These are phyloP conservation scores for Syncephalis fuscata DNA, from an alignment of 371 early-diverging fungal genomes.

Conservation along the genomic window DNA sequence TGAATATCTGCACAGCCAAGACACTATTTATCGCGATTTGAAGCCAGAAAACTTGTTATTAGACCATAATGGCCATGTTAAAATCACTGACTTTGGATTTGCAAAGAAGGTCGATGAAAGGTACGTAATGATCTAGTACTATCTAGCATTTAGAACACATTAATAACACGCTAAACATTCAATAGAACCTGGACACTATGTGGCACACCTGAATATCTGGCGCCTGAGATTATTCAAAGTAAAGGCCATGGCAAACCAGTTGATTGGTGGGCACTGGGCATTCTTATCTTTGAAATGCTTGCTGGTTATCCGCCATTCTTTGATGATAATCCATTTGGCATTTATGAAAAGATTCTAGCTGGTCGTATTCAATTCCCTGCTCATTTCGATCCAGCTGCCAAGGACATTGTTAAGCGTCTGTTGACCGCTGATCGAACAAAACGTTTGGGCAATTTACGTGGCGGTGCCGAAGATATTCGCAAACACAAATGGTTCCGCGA, in stretches of 20 bases:
- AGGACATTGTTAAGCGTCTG: slow-evolving; percentile 76
- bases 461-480: slow-evolving; percentile 57
- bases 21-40: slow-evolving; percentile 88
- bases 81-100: slow-evolving; percentile 99
- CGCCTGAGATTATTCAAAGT: slow-evolving; percentile 93
- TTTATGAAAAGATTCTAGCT: slow-evolving; percentile 89
- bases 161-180: background rate
- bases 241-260: slow-evolving; percentile 91
- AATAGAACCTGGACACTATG: slow-evolving; percentile 92
- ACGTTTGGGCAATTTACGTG: slow-evolving; percentile 67
- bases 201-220: slow-evolving; percentile 98
- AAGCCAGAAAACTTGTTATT: slow-evolving; percentile 91
- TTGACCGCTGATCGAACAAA: slow-evolving; percentile 76
- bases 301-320: slow-evolving; percentile 92
- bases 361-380: slow-evolving; percentile 76
- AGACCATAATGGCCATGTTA: slow-evolving; percentile 89
- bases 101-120: slow-evolving; percentile 82
- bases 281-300: slow-evolving; percentile 89
- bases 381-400: slow-evolving; percentile 75
- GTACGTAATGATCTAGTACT: slow-evolving; percentile 5
- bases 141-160: background rate
- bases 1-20: slow-evolving; percentile 75
- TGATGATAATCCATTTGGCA: slow-evolving; percentile 83
- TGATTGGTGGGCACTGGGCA: slow-evolving; percentile 94
- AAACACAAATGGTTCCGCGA: slow-evolving; percentile 56